phyloP scores from a whole-genome alignment of 495 filamentous ascomycete genomes.

The Trichoderma erinaceum region DNA sequence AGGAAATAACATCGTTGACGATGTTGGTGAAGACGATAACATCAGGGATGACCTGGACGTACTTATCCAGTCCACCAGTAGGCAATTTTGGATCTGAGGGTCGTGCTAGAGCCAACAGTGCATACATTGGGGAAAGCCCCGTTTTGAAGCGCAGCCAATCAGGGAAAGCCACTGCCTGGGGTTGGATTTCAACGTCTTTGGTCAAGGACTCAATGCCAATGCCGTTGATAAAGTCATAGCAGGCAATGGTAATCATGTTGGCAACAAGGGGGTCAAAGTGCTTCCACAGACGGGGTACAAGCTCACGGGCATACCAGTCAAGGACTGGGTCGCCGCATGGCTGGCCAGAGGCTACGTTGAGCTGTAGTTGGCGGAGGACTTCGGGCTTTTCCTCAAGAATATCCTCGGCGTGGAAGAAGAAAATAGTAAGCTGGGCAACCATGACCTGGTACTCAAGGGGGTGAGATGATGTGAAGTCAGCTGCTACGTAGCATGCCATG shows the following conservation, averaged over 20 bases:
- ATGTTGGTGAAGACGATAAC: constrained; percentile 10
- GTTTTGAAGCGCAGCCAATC: constrained; percentile 9
- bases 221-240: constrained; percentile 9
- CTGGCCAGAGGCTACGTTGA: not conserved
- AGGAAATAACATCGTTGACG: constrained; percentile 2
- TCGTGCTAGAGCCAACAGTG: not conserved
- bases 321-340: not conserved
- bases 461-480: constrained; percentile 1
- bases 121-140: constrained; percentile 1
- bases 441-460: constrained; percentile 1
- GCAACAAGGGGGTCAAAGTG: constrained; percentile 6
- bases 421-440: not conserved
- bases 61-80: not conserved
- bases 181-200: not conserved
- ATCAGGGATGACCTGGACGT: constrained; percentile 7
- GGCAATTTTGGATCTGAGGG: not conserved
- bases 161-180: not conserved
- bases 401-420: constrained; percentile 7
- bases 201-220: not conserved
- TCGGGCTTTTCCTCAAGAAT: not conserved
- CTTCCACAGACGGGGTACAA: not conserved
- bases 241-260: constrained; percentile 6
- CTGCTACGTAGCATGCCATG: constrained; percentile 3
- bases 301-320: constrained; percentile 4
- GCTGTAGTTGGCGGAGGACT: not conserved